A percentile compares a stretch with the other conserved stretches of the same genome.
These are phyloP conservation scores for Hanseniaspora valbyensis DNA, from an alignment of 805 yeast species.

Conservation along the genomic window DNA sequence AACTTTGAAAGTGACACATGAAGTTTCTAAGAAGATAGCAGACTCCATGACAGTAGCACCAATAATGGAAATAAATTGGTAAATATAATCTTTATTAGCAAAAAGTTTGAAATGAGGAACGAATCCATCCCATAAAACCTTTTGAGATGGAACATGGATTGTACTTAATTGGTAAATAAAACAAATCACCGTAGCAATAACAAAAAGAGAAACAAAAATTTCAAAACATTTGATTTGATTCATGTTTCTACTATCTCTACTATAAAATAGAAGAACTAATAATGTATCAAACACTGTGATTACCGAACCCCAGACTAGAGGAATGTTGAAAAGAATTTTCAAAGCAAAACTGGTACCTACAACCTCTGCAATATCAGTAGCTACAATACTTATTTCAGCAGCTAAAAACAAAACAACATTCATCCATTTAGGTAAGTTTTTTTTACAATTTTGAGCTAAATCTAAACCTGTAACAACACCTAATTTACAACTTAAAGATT, in stretches of 20 bases:
- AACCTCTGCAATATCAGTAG: constrained; percentile 90
- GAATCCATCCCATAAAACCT: constrained; percentile 62
- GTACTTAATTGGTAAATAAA: constrained; percentile 60
- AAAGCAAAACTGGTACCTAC: constrained; percentile 86
- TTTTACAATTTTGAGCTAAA: constrained; percentile 71
- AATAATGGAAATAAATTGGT: constrained; percentile 65
- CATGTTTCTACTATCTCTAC: constrained; percentile 57
- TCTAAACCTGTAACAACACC: constrained; percentile 87
- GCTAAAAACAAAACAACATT: constrained; percentile 1
- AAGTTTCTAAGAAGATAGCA: constrained; percentile 73
- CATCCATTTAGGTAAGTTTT: constrained; percentile 55
- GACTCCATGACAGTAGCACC: constrained; percentile 97
- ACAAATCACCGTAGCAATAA: constrained; percentile 63
- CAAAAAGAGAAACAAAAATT: constrained; percentile 58
- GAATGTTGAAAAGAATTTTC: constrained; percentile 62
- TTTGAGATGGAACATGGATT: constrained; percentile 61
- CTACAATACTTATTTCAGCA: constrained; percentile 40
- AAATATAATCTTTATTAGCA: constrained; percentile 39
- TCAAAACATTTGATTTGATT: constrained; percentile 66
- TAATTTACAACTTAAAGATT: constrained; percentile 68
- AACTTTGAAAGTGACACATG: constrained; percentile 73
- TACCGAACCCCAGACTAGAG: constrained; percentile 66
- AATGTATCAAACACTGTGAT: constrained; percentile 73
- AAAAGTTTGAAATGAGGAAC: constrained; percentile 42
- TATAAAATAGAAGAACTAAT: constrained; percentile 66